Evolutionary conservation across 2,329 filamentous ascomycete genomes (phyloP), one percentile per base, ranked within the genome.

Genomic region (Saccharata proteae): DNA sequence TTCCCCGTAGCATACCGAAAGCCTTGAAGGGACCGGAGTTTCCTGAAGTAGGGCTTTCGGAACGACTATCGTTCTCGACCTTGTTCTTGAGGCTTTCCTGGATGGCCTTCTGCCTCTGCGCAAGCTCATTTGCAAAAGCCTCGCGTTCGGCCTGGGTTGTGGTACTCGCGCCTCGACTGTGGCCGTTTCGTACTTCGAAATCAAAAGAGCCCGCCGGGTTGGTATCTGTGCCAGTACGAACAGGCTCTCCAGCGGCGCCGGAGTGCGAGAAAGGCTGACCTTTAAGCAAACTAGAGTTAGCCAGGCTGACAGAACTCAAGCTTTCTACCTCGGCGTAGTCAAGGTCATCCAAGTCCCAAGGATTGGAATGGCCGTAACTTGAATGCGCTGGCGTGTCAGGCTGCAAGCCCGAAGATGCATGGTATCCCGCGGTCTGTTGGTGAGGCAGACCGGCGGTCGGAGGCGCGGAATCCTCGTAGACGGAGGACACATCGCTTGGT

Each of bases 51-150:
- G 55, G 54, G 31, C 52, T 57, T 6, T 51, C 52, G 4, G 56
- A 58, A 7, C 57, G 48, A 22, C 51, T 62, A 27, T 82, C 74
- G 3, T 67, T 66, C 43, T 80, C 77, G 1, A 72, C 74, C 40
- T 76, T 78, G 1, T 71, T 77, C 6, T 74, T 80, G 26, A 86
- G 59, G 41, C 74, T 77, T 51, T 86, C 79, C 30, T 81, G 74
- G 6, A 86, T 77, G 1, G 77, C 70, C 17, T 71, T 71, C 33
- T 79, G 73, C 11, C 80, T 72, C 40, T 76, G 70, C 2, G 78
- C 80, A 22, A 86, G 65, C 44, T 84, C 77, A 31, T 67, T 73
- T 12, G 77, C 75, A 46, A 86, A 85, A 16, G 82, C 80, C 31
- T 82, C 74, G 4, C 69, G 65, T 31, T 77, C 74, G 16, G 64